Base-by-base conservation (phyloP, 2,329 filamentous ascomycete species). In the Hirsutella rhossiliensis region DNA sequence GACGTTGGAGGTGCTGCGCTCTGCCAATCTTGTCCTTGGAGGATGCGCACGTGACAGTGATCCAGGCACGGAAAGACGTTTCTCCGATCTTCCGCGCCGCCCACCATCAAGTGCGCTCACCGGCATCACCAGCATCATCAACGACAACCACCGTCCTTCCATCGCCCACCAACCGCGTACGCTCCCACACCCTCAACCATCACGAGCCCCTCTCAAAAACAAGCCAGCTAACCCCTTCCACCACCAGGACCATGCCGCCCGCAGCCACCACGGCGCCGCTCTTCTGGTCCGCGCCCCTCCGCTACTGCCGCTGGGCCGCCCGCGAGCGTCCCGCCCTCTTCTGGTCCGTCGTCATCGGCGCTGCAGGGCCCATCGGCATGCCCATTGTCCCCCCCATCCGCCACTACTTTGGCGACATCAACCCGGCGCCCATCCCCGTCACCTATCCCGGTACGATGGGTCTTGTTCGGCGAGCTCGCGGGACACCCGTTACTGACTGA, bases 291-390 rank as follows among this genome's bases (percentile, higher is more conserved):
- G 75, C 77, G 47, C 92, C 92, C 51, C 59, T 94, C 62, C 80
- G 80, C 56, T 97, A 95, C 79, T 68, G 85, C 58, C 82, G 82
- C 66, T 97, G 89, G 87, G 81, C 88, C 43, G 76, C 85, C 42
- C 82, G 87, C 68, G 83, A 92, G 66, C 85, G 84, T 64, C 92
- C 92, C 42, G 88, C 88, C 47, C 84, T 88, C 69, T 94, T 96
- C 75, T 97, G 80, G 76, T 87, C 86, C 56, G 69, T 87, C 57
- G 60, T 86, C 46, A 69, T 97, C 52, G 90, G 86, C 54, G 69
- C 66, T 51, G 57, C 78, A 44, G 88, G 88, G 11, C 92, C 90
- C 31, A 64, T 84, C 45, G 68, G 77, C 46, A 69, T 94, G 50
- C 63, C 83, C 47, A 71, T 75, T 45, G 82, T 87, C 1, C 88